Evolutionary conservation across 345 rosid species (phyloP).

Genomic region (Stellera chamaejasme): DNA sequence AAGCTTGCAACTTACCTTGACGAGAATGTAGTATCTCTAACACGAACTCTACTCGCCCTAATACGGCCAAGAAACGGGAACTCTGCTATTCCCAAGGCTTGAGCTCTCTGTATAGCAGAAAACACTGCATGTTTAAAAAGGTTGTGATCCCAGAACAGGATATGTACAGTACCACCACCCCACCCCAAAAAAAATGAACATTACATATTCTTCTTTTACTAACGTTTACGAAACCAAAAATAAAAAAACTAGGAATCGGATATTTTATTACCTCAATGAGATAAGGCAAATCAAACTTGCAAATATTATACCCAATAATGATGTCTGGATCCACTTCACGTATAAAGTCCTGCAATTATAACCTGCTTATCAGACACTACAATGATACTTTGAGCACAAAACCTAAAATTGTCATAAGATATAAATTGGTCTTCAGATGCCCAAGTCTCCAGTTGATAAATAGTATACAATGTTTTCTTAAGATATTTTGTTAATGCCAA

Average conservation of each 20-base stretch:
- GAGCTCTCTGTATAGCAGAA: slow-evolving; percentile 63
- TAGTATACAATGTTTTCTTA: no score
- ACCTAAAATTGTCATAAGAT: no score
- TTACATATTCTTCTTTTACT: slow-evolving; percentile 5
- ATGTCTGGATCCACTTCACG: slow-evolving; percentile 94
- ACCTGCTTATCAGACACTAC: slow-evolving; percentile 13
- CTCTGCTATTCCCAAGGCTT: slow-evolving; percentile 71
- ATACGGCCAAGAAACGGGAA: slow-evolving; percentile 89
- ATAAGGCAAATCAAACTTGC: slow-evolving; percentile 98
- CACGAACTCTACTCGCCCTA: slow-evolving; percentile 75
- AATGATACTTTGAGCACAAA: no score
- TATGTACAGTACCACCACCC: slow-evolving; percentile 2
- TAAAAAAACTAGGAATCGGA: slow-evolving; percentile 1
- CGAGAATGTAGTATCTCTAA: slow-evolving; percentile 85
- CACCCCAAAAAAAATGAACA: background rate
- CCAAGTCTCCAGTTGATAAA: no score
- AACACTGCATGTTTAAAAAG: slow-evolving; percentile 10
- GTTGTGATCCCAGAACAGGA: slow-evolving; percentile 3
- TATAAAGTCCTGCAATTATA: slow-evolving; percentile 68
- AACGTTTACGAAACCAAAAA: background rate
- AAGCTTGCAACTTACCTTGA: slow-evolving; percentile 46
- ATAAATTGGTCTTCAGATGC: no score
- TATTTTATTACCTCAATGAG: slow-evolving; percentile 74
- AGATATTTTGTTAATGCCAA: no score
- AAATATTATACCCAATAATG: slow-evolving; percentile 94